Base-by-base conservation (phyloP, 768 basidiomycete genomes). In the Podaxis pistillaris region DNA sequence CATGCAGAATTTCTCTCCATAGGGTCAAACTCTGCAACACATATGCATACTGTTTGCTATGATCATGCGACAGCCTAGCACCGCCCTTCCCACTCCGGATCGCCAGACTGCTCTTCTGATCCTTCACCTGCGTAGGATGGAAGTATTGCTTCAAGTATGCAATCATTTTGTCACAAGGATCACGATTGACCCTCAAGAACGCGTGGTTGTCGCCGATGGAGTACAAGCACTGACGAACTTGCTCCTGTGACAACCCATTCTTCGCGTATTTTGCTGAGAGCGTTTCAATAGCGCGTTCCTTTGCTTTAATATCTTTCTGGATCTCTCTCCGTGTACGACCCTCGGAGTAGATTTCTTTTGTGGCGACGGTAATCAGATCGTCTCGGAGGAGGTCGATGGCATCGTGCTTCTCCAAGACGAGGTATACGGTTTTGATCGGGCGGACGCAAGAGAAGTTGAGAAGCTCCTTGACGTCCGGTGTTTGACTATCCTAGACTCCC, bases 201-300 rank as follows among this genome's bases (percentile, higher is more conserved):
- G 93, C 90, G 70, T 94, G 91, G 68, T 94, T 94, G 73, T 94
- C 93, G 2, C 93, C 93, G 56, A 94, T 93, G 68, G 89, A 91
- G 72, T 94, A 94, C 55, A 94, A 73, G 69, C 91, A 93, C 69
- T 93, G 89, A 33, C 88, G 82, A 9, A 92, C 76, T 52, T 80
- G 75, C 69, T 94, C 92, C 65, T 86, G 86, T 12, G 79, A 75
- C 19, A 92, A 79, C 5, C 81, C 83, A 17, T 79, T 75, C 19
- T 82, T 79, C 30, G 83, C 78, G 68, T 92, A 93, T 38, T 83
- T 85, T 22, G 78, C 56, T 1, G 92, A 83, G 2, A 94, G 83
- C 0, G 79, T 79, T 73, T 93, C 93, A 64, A 94, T 91, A 12
- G 93, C 93, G 11, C 88, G 87, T 70, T 94, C 93, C 71, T 94